phyloP scores from a whole-genome alignment of 306 rosid genomes.

The Carpinus viminea region DNA sequence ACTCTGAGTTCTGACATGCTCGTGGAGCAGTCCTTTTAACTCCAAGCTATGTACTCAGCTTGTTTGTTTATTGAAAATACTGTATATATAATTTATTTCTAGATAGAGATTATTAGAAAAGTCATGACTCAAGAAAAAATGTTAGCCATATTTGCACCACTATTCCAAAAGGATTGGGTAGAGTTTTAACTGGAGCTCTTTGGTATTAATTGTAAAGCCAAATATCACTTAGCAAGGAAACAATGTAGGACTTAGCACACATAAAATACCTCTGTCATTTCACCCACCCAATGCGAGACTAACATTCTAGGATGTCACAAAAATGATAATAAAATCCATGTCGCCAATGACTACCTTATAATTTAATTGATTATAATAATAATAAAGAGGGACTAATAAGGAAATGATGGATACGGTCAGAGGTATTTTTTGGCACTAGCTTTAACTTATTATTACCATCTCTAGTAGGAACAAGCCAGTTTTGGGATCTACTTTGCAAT shows the following conservation, averaged over 20 bases:
- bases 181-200: too few relatives aligned
- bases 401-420: neutral
- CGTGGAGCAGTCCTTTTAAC: neutral
- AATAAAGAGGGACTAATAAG: neutral
- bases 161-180: too few relatives aligned
- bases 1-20: neutral
- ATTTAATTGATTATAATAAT: neutral
- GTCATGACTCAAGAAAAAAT: too few relatives aligned
- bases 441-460: neutral
- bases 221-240: too few relatives aligned
- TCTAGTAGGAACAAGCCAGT: neutral
- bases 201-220: too few relatives aligned
- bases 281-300: too few relatives aligned
- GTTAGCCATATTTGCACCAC: too few relatives aligned
- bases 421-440: neutral
- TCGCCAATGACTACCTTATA: neutral
- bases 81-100: too few relatives aligned
- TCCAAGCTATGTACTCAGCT: neutral
- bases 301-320: too few relatives aligned
- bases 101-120: too few relatives aligned
- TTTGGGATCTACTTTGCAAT: neutral
- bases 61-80: neutral
- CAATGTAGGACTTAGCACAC: too few relatives aligned
- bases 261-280: too few relatives aligned
- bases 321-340: neutral